These are phyloP conservation scores for Neonectria magnoliae DNA, from an alignment of 2,329 filamentous ascomycete genomes.

Conservation along the genomic window DNA sequence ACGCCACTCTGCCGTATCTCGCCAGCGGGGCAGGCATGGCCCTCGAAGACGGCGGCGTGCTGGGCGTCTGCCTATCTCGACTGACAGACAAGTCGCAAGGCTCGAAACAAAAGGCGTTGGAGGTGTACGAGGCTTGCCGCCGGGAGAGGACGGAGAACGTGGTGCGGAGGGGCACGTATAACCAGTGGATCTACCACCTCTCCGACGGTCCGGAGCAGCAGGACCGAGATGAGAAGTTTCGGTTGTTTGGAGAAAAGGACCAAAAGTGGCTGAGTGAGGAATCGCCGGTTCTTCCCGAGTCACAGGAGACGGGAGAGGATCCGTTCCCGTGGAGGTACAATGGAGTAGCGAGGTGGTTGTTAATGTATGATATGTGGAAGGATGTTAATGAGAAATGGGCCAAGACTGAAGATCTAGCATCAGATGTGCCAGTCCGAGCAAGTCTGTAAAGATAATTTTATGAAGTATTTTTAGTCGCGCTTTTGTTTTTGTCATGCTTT, in stretches of 20 bases:
- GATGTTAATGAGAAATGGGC: slow-evolving; percentile 50
- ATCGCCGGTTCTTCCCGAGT: slow-evolving; percentile 34
- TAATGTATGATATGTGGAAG: slow-evolving; percentile 52
- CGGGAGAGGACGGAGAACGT: slow-evolving; percentile 68
- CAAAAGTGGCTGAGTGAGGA: slow-evolving; percentile 42
- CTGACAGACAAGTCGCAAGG: slow-evolving; percentile 52
- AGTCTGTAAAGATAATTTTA: slow-evolving; percentile 17
- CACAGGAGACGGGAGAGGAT: slow-evolving; percentile 53
- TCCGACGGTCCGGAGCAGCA: slow-evolving; percentile 66
- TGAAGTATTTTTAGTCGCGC: not conserved
- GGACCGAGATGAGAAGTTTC: slow-evolving; percentile 57
- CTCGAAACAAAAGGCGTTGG: slow-evolving; percentile 48
- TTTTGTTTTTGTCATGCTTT: too few relatives aligned
- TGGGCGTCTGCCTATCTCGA: slow-evolving; percentile 63
- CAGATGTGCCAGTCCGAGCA: slow-evolving; percentile 11
- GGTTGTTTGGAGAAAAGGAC: slow-evolving; percentile 45
- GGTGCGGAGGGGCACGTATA: slow-evolving; percentile 67
- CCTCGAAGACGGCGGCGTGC: slow-evolving; percentile 67
- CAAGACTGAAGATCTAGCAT: not conserved
- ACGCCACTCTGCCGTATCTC: slow-evolving; percentile 72
- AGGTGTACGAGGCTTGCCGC: slow-evolving; percentile 67
- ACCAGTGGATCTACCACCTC: slow-evolving; percentile 71
- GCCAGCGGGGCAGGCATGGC: slow-evolving; percentile 67
- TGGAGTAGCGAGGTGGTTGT: slow-evolving; percentile 52
- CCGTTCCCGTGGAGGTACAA: slow-evolving; percentile 54